Base-by-base conservation (phyloP, 352 stramenopile species). In the Phytophthora kernoviae region DNA sequence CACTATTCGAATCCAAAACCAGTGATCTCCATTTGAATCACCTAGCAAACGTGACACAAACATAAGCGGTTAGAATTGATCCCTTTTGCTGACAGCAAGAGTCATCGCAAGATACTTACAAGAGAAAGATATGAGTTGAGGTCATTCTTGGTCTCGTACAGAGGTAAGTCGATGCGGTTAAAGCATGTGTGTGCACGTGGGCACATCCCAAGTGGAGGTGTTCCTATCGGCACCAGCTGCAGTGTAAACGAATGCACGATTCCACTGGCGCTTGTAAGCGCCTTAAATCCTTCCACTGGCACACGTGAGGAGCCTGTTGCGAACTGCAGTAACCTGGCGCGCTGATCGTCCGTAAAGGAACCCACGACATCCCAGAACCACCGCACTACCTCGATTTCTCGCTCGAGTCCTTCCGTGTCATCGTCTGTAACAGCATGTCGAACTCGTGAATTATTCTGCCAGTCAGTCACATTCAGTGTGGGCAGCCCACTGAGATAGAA, bases 301-400 rank as follows among this genome's bases (percentile, higher is more conserved):
- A 99, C 96, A 52, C 98, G 98, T 7, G 88, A 97, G 15, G 93
- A 98, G 1, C 97, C 97, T 0, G 96, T 99, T 5, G 98, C 91
- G 76, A 99, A 99, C 66, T 99, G 96, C 18, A 99, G 75, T 63
- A 99, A 90, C 12, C 94, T 79, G 34, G 97, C 97, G 27, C 96
- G 96, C 53, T 99, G 90, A 56, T 97, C 96, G 32, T 94, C 76
- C 0, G 84, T 91, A 26, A 99, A 87, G 7, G 55, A 58, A 26
- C 77, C 74, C 11, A 98, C 72, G 14, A 93, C 75, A 37, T 94
- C 76, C 93, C 93, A 98, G 56, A 98, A 98, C 93, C 93, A 98
- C 26, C 79, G 53, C 1, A 98, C 49, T 27, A 97, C 86, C 15
- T 73, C 59, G 37, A 94, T 64, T 21, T 93, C 76, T 2, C 56